These are phyloP conservation scores for Rhizoctonia solani DNA, from an alignment of 1,284 basidiomycete genomes.

Conservation along the genomic window DNA sequence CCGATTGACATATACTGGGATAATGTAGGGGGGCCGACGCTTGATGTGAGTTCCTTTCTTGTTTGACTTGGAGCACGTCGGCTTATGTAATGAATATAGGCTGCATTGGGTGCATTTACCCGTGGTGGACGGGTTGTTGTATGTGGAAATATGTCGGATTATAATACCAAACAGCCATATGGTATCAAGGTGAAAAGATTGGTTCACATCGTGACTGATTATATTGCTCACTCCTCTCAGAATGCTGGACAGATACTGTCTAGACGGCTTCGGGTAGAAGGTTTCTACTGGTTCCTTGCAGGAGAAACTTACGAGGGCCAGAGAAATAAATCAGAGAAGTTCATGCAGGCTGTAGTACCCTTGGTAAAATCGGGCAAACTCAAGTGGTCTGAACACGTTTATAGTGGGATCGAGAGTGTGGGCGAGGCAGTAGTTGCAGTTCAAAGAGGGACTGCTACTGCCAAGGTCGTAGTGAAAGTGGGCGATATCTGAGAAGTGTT, in stretches of 20 bases:
- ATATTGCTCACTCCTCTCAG: too few relatives aligned
- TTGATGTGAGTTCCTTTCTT: too few relatives aligned
- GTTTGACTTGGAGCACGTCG: too few relatives aligned
- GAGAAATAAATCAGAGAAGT: constrained; percentile 14
- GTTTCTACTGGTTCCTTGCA: too few relatives aligned
- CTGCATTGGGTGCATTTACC: neutral
- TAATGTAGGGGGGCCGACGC: constrained; percentile 21
- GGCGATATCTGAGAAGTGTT: too few relatives aligned
- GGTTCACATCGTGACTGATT: too few relatives aligned
- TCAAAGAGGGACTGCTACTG: constrained; percentile 11
- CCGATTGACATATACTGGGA: constrained; percentile 42
- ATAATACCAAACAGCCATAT: constrained; percentile 43
- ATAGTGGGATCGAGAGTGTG: neutral
- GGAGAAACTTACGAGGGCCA: too few relatives aligned
- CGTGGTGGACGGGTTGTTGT: neutral
- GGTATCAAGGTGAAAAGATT: too few relatives aligned
- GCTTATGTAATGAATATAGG: neutral
- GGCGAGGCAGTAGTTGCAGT: constrained; percentile 19
- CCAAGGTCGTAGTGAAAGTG: constrained; percentile 18
- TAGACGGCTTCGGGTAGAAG: too few relatives aligned
- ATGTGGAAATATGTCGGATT: constrained; percentile 43
- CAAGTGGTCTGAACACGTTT: constrained; percentile 14
- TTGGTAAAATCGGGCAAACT: constrained; percentile 30
- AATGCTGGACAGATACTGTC: too few relatives aligned
- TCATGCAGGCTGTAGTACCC: constrained; percentile 12